A percentile compares a stretch with the other conserved stretches of the same genome.
phyloP scores from a whole-genome alignment of 1,284 basidiomycete genomes.

The Tilletia setariae region DNA sequence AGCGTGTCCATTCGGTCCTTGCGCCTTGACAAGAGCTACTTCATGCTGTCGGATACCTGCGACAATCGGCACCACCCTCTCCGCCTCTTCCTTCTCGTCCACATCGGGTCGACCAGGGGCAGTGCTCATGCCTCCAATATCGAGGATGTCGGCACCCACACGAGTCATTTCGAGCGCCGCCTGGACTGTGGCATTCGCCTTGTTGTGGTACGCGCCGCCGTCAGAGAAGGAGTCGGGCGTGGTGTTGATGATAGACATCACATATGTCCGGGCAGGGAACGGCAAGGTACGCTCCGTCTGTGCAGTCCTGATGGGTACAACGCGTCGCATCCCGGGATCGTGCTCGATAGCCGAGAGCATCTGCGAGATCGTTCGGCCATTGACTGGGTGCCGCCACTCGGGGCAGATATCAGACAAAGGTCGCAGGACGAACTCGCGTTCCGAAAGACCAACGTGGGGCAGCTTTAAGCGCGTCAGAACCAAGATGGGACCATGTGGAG shows the following conservation, averaged over 20 bases:
- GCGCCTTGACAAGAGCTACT: conserved; percentile 25
- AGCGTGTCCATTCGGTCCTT: too few relatives aligned
- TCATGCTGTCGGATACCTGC: conserved; percentile 40
- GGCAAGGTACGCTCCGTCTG: conserved; percentile 16
- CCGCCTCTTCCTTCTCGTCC: conserved; percentile 64
- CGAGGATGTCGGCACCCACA: conserved; percentile 69
- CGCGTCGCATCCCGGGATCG: conserved; percentile 31
- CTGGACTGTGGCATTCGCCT: conserved; percentile 39
- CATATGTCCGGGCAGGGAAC: conserved; percentile 60
- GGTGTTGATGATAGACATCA: conserved; percentile 92
- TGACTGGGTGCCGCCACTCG: conserved; percentile 46
- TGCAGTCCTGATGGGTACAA: conserved; percentile 29
- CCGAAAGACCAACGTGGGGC: conserved; percentile 76
- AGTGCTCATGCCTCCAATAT: conserved; percentile 84
- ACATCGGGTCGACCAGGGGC: conserved; percentile 45
- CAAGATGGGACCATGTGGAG: conserved; percentile 32
- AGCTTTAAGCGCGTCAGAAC: conserved; percentile 66
- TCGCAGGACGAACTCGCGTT: conserved; percentile 86
- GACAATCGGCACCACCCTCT: conserved; percentile 65
- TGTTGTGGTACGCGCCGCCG: conserved; percentile 64
- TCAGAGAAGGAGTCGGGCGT: conserved; percentile 98
- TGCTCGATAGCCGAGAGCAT: conserved; percentile 40
- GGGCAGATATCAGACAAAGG: conserved; percentile 69
- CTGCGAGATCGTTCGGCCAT: conserved; percentile 41
- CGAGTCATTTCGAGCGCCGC: conserved; percentile 34